Evolutionary conservation across 768 basidiomycete species (phyloP).

Genomic region (Mycena leptocephala): DNA sequence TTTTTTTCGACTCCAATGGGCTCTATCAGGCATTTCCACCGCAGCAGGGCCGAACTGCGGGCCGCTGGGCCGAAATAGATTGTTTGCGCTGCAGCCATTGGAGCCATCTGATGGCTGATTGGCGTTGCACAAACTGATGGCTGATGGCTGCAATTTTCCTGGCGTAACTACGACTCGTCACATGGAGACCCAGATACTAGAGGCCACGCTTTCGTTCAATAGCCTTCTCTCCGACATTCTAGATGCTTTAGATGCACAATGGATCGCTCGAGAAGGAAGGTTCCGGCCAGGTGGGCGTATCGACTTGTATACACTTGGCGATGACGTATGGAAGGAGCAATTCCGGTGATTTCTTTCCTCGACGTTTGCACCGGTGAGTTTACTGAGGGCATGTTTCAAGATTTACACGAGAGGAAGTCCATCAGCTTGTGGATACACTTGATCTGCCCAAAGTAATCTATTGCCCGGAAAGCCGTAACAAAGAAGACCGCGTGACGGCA

Average conservation of each 20-base stretch:
- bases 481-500: slow-evolving; percentile 27
- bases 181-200: slow-evolving; percentile 8
- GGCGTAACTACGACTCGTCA: too few species aligned
- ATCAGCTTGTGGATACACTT: slow-evolving; percentile 12
- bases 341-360: slow-evolving; percentile 1
- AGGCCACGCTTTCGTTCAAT: slow-evolving; percentile 1
- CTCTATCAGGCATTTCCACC: too few species aligned
- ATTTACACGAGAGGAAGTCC: slow-evolving; percentile 11
- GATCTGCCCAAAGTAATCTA: slow-evolving; percentile 15
- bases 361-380: not conserved
- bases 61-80: too few species aligned
- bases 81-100: too few species aligned
- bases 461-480: slow-evolving; percentile 6
- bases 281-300: slow-evolving; percentile 2
- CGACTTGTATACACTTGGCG: not conserved
- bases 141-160: too few species aligned
- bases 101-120: too few species aligned
- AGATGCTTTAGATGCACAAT: not conserved
- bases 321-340: slow-evolving; percentile 7
- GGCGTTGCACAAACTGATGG: too few species aligned
- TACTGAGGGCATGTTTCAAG: not conserved
- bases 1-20: too few species aligned
- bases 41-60: too few species aligned
- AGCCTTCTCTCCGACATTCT: not conserved
- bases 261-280: not conserved